A percentile compares a stretch with the other conserved stretches of the same genome.
phyloP scores from a whole-genome alignment of 768 basidiomycete species.

The Exidia glandulosa region DNA sequence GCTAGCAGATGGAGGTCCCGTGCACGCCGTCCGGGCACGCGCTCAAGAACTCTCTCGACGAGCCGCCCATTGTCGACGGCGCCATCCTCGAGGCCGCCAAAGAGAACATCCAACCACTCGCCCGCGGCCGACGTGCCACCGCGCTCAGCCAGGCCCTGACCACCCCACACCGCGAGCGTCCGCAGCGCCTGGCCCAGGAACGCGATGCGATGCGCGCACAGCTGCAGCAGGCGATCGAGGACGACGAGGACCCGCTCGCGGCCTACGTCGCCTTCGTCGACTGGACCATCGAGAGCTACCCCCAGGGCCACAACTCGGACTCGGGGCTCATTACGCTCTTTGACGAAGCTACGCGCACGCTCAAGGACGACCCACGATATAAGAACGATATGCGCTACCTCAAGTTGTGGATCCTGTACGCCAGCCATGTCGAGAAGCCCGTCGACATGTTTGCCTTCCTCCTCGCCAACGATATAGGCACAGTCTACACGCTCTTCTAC shows the following conservation, averaged over 20 bases:
- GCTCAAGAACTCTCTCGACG: not conserved
- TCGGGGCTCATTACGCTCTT: slow-evolving; percentile 74
- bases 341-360: slow-evolving; percentile 72
- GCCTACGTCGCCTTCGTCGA: slow-evolving; percentile 79
- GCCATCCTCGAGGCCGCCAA: slow-evolving; percentile 76
- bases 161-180: slow-evolving; percentile 69
- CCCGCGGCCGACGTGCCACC: slow-evolving; percentile 67
- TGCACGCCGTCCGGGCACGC: not conserved
- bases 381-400: slow-evolving; percentile 78
- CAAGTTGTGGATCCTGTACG: slow-evolving; percentile 84
- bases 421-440: slow-evolving; percentile 64
- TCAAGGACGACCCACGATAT: slow-evolving; percentile 75
- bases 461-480: slow-evolving; percentile 83
- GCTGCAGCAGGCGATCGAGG: slow-evolving; percentile 47
- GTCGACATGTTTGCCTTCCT: slow-evolving; percentile 77
- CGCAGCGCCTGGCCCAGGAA: slow-evolving; percentile 26
- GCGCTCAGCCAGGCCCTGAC: slow-evolving; percentile 62
- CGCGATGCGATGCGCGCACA: slow-evolving; percentile 61
- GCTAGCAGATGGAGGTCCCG: not conserved
- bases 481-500: slow-evolving; percentile 67
- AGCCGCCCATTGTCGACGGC: slow-evolving; percentile 53
- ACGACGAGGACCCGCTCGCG: slow-evolving; percentile 73
- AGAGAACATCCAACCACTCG: slow-evolving; percentile 79
- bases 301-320: slow-evolving; percentile 51
- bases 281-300: slow-evolving; percentile 83